These are phyloP conservation scores for Candida glucosophila DNA, from an alignment of 1,139 yeast species.

Conservation along the genomic window DNA sequence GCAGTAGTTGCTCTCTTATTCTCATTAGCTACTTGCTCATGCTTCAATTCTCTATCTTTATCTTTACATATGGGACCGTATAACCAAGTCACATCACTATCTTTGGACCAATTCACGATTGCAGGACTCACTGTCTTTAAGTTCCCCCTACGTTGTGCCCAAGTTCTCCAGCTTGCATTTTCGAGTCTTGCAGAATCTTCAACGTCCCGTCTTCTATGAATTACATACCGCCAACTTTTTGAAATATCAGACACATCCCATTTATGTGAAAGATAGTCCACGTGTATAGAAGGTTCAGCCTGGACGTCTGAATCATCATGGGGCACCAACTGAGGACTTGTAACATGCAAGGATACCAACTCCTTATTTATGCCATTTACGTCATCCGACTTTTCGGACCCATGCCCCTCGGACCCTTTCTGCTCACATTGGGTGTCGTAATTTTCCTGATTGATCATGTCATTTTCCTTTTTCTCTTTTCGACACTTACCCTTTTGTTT, in stretches of 20 bases:
- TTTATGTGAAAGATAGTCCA: conserved; percentile 87
- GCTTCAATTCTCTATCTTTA: conserved; percentile 17
- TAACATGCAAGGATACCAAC: conserved; percentile 3
- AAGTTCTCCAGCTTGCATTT: conserved; percentile 80
- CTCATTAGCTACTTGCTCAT: conserved; percentile 16
- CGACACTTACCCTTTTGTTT: conserved; percentile 2
- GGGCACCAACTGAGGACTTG: conserved; percentile 39
- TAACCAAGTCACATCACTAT: conserved; percentile 74
- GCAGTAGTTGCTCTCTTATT: conserved; percentile 17
- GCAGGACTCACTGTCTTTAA: conserved; percentile 67
- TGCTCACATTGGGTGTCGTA: no score
- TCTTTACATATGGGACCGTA: conserved; percentile 64
- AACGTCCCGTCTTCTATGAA: conserved; percentile 66
- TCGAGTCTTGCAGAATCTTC: conserved; percentile 64
- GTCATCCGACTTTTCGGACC: no score
- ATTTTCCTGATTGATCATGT: conserved; percentile 1
- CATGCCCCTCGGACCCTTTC: conserved; percentile 1
- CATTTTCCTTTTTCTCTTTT: conserved; percentile 3
- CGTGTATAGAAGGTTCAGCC: conserved; percentile 80
- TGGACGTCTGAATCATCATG: conserved; percentile 82
- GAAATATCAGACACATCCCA: conserved; percentile 95
- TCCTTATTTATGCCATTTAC: conserved; percentile 3
- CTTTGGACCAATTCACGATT: conserved; percentile 71
- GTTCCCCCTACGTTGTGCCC: conserved; percentile 70
- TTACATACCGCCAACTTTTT: conserved; percentile 91